These are phyloP conservation scores for Maudiozyma turicensis DNA, from an alignment of 805 yeast genomes.

Conservation along the genomic window DNA sequence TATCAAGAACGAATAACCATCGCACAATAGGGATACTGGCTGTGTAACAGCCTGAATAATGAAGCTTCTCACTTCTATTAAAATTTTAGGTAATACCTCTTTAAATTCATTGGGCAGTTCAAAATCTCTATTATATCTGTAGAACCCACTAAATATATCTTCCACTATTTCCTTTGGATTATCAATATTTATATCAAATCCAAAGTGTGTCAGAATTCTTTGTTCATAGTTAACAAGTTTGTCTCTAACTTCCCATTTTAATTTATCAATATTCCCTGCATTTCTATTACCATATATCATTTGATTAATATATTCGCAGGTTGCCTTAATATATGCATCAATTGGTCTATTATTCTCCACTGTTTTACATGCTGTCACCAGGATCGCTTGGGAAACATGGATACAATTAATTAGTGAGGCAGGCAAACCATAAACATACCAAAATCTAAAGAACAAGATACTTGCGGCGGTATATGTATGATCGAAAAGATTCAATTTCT, in stretches of 20 bases:
- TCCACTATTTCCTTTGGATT: conserved; percentile 30
- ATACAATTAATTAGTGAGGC: conserved; percentile 22
- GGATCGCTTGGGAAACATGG: conserved; percentile 25
- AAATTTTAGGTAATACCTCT: conserved; percentile 22
- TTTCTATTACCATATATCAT: conserved; percentile 14
- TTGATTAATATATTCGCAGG: conserved; percentile 22
- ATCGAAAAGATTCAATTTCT: conserved; percentile 26
- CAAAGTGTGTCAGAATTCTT: conserved; percentile 23
- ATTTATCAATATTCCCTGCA: conserved; percentile 25
- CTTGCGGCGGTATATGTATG: conserved; percentile 30
- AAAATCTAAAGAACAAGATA: conserved; percentile 27
- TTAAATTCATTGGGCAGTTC: conserved; percentile 22
- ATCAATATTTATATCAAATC: conserved; percentile 27
- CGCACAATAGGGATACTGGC: conserved; percentile 28
- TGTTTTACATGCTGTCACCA: conserved; percentile 30
- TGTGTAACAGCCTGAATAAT: conserved; percentile 30
- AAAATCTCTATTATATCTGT: conserved; percentile 24
- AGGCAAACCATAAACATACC: conserved; percentile 27
- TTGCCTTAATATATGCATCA: conserved; percentile 27
- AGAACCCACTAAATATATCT: conserved; percentile 27
- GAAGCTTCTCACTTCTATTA: conserved; percentile 27
- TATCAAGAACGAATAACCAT: conserved; percentile 26
- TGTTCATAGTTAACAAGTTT: conserved; percentile 27
- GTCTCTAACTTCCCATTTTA: conserved; percentile 31
- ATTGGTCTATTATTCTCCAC: conserved; percentile 31